phyloP scores from a whole-genome alignment of 139 green algal species.

The Gonium pectorale region DNA sequence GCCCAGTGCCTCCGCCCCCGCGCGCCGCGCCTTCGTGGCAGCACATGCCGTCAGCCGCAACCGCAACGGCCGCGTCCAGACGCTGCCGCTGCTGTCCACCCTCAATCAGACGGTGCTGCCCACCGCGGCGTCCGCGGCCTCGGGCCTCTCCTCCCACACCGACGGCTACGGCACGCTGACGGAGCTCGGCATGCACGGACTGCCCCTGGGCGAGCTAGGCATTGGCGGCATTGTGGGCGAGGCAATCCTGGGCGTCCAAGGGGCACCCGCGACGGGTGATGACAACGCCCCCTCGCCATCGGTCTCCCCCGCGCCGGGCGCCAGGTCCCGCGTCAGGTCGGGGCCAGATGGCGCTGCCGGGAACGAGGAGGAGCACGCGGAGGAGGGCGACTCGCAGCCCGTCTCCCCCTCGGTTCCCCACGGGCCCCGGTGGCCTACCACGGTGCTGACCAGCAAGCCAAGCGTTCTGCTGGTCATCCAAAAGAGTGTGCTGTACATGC shows the following conservation, averaged over 20 bases:
- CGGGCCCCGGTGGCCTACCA: constrained; percentile 31
- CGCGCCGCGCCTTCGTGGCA: neutral
- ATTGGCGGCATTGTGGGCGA: constrained; percentile 9
- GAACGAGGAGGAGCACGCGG: too few species aligned
- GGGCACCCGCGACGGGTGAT: neutral
- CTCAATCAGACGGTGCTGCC: neutral
- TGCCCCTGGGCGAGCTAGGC: constrained; percentile 19
- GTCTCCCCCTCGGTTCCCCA: too few species aligned
- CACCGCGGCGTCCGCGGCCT: neutral
- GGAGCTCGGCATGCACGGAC: constrained; percentile 11
- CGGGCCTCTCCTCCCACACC: neutral
- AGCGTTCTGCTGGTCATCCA: constrained; percentile 30
- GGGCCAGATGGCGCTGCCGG: too few species aligned
- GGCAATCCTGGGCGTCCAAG: neutral
- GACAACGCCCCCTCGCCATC: neutral
- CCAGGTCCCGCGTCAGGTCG: too few species aligned
- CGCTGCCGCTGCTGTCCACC: constrained; percentile 20
- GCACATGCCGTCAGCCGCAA: neutral
- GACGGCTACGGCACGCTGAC: neutral
- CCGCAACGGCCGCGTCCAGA: constrained; percentile 3
- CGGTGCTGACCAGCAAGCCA: constrained; percentile 4
- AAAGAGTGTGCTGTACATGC: constrained; percentile 32
- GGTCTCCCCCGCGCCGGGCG: too few species aligned
- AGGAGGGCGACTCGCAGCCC: too few species aligned
- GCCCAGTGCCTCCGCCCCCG: neutral